phyloP scores from a whole-genome alignment of 148 eudicot genomes.

The Amaranthus palmeri region DNA sequence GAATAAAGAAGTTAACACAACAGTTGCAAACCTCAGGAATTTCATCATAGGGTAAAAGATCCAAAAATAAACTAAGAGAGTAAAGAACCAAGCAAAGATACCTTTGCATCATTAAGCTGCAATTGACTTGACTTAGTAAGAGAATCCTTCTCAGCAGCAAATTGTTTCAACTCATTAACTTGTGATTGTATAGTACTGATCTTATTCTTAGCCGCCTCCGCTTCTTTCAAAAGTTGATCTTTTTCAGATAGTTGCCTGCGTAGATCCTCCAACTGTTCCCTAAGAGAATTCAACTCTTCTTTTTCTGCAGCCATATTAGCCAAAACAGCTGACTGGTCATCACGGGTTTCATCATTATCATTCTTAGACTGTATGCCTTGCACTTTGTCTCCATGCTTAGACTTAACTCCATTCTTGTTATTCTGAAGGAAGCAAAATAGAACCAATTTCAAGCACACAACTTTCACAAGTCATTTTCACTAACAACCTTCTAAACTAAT shows the following conservation, averaged over 20 bases:
- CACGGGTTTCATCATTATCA: constrained; percentile 41
- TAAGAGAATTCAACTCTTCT: constrained; percentile 64
- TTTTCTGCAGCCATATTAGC: constrained; percentile 43
- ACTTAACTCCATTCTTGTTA: constrained; percentile 53
- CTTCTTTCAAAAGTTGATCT: constrained; percentile 64
- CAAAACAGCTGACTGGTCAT: constrained; percentile 39
- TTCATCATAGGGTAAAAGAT: background rate
- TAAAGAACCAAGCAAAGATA: constrained; percentile 16
- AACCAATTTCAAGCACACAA: constrained; percentile 8
- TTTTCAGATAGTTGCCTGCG: constrained; percentile 58
- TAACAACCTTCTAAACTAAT: background rate
- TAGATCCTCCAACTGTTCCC: constrained; percentile 70
- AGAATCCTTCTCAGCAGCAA: constrained; percentile 58
- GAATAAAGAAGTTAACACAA: background rate
- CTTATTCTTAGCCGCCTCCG: constrained; percentile 52
- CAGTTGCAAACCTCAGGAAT: background rate
- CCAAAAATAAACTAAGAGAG: background rate
- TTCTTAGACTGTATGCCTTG: constrained; percentile 32
- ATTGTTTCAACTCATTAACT: constrained; percentile 52
- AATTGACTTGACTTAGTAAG: constrained; percentile 52
- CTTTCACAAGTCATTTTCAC: background rate
- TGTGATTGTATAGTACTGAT: constrained; percentile 40
- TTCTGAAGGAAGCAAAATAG: constrained; percentile 29
- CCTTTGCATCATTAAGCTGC: constrained; percentile 85
- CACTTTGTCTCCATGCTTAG: constrained; percentile 45